Conservation (phyloP, 257 asterid genomes). For the Jasminum sambac region DNA sequence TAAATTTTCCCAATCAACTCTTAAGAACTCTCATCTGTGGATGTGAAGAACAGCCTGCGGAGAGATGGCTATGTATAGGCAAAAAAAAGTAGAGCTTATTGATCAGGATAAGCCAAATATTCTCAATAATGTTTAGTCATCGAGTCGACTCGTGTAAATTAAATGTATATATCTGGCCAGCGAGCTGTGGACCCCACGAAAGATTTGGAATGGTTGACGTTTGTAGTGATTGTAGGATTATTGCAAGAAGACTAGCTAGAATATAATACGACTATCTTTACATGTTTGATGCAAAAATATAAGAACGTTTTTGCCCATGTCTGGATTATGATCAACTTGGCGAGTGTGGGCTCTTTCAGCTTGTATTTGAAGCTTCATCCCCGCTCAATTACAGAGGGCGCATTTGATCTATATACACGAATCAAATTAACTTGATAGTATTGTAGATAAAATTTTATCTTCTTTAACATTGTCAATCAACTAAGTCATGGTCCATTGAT, state of each 20-base stretch:
- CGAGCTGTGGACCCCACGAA: neutral
- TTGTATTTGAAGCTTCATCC: neutral
- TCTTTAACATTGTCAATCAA: neutral
- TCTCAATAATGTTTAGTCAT: neutral
- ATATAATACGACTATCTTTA: too few species aligned
- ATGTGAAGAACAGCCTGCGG: neutral
- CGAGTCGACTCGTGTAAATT: neutral
- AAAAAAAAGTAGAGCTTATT: neutral
- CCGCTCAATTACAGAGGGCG: neutral
- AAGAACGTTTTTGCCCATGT: neutral
- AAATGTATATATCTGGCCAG: neutral
- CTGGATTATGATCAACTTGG: neutral
- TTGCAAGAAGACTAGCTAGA: neutral
- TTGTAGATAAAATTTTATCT: neutral
- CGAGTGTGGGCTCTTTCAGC: neutral
- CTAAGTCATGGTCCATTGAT: neutral
- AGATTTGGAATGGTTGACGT: neutral
- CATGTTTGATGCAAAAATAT: neutral
- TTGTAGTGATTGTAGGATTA: neutral
- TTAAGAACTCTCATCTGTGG: neutral
- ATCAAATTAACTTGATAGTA: neutral
- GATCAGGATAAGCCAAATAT: neutral
- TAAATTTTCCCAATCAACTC: neutral
- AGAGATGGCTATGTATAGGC: neutral
- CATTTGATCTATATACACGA: neutral